phyloP scores from a whole-genome alignment of 345 rosid species.

The Barbarea vulgaris region DNA sequence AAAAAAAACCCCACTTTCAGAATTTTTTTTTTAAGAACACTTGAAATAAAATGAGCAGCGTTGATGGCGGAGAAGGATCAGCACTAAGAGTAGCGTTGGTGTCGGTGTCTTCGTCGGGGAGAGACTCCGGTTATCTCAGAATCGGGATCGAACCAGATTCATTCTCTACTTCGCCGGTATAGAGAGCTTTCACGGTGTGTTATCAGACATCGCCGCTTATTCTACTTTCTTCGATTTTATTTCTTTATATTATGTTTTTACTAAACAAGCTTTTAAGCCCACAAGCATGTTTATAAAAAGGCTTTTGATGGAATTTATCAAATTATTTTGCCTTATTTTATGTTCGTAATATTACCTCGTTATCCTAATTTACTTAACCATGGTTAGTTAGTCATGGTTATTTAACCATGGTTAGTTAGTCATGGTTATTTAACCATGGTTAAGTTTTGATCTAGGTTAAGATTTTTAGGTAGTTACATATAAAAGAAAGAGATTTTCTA shows the following conservation, averaged over 20 bases:
- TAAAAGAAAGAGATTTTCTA: background rate
- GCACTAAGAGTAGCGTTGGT: too few relatives aligned
- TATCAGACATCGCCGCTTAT: background rate
- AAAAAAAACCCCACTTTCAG: slow-evolving; percentile 33
- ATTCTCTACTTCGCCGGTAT: background rate
- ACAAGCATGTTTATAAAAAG: too few relatives aligned
- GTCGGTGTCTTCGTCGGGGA: too few relatives aligned
- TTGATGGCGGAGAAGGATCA: too few relatives aligned
- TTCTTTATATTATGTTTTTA: background rate
- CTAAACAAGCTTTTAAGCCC: background rate
- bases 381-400: background rate
- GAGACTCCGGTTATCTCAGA: background rate
- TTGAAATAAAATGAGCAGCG: background rate
- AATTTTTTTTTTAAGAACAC: slow-evolving; percentile 12
- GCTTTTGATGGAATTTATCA: too few relatives aligned
- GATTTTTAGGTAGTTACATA: background rate
- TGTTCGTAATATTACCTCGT: too few relatives aligned
- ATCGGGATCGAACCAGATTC: background rate
- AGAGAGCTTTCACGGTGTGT: background rate
- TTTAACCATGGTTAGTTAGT: background rate
- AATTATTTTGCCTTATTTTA: too few relatives aligned
- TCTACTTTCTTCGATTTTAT: background rate
- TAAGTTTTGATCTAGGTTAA: background rate
- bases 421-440: background rate
- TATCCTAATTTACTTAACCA: background rate